phyloP scores from a whole-genome alignment of 2,329 filamentous ascomycete species.

The Nothophaeocryptopus gaeumannii region DNA sequence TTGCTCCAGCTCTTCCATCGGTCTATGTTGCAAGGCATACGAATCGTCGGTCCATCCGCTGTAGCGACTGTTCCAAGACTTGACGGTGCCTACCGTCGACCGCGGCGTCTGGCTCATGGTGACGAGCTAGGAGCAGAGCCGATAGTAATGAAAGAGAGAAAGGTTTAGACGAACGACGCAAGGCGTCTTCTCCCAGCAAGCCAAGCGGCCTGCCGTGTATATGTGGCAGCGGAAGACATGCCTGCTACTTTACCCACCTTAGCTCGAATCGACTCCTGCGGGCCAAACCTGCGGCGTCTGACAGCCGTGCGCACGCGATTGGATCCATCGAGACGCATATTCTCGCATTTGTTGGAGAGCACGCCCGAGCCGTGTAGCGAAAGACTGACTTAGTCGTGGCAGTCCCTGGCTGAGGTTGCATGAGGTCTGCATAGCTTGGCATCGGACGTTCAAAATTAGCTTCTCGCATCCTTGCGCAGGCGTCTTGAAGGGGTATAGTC shows the following conservation, averaged over 20 bases:
- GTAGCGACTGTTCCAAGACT: conserved; percentile 34
- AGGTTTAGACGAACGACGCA: conserved; percentile 10
- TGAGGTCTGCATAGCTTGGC: not conserved
- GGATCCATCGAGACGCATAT: conserved; percentile 2
- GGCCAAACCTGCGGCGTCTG: conserved; percentile 13
- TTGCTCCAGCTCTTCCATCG: conserved; percentile 31
- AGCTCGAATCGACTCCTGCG: conserved; percentile 7
- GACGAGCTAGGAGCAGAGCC: conserved; percentile 9
- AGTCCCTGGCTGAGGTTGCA: conserved; percentile 6
- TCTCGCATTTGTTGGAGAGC: conserved; percentile 1
- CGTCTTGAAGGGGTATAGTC: too few species aligned
- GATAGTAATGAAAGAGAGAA: conserved; percentile 4
- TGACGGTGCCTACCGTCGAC: conserved; percentile 33
- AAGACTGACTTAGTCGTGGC: not conserved
- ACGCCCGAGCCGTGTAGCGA: conserved; percentile 5
- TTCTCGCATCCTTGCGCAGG: too few species aligned
- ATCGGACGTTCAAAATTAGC: too few species aligned
- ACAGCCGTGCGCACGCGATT: conserved; percentile 14
- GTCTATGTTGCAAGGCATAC: conserved; percentile 22
- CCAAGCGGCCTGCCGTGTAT: conserved; percentile 20
- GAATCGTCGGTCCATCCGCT: conserved; percentile 30
- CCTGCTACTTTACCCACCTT: too few species aligned
- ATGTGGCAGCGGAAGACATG: conserved; percentile 9
- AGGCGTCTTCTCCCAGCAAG: conserved; percentile 8
- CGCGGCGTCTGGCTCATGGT: conserved; percentile 32